These are phyloP conservation scores for Botryosphaeria agaves DNA, from an alignment of 2,329 filamentous ascomycete species.

Conservation along the genomic window DNA sequence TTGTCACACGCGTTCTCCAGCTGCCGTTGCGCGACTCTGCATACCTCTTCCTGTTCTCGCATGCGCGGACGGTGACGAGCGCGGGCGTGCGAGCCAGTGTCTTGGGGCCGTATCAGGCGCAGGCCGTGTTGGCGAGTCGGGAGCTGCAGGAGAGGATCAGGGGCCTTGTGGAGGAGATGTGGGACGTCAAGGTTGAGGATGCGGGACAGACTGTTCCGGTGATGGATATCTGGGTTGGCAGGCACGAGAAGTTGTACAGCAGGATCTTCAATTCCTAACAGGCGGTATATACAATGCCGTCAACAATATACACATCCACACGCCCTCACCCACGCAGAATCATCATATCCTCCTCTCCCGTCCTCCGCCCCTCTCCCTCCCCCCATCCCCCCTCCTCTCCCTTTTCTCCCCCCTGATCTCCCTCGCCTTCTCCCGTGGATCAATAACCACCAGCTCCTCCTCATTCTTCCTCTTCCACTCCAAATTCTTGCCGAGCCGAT, in stretches of 20 bases:
- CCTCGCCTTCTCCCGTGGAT: constrained; percentile 68
- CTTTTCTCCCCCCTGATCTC: constrained; percentile 50
- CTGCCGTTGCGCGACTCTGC: constrained; percentile 45
- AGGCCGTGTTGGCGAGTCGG: constrained; percentile 48
- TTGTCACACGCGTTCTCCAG: constrained; percentile 43
- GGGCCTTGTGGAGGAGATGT: constrained; percentile 41
- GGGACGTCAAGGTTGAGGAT: constrained; percentile 40
- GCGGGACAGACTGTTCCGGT: constrained; percentile 60
- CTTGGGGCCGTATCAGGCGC: constrained; percentile 66
- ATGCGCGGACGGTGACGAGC: constrained; percentile 59
- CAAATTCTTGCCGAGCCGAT: constrained; percentile 77
- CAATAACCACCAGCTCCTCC: constrained; percentile 83
- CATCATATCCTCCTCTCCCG: constrained; percentile 39
- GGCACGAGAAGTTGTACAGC: constrained; percentile 70
- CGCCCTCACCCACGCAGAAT: constrained; percentile 17
- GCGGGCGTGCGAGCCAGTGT: constrained; percentile 62
- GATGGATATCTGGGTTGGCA: constrained; percentile 69
- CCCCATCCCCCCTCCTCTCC: constrained; percentile 23
- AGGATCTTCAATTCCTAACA: constrained; percentile 70
- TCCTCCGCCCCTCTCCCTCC: constrained; percentile 42
- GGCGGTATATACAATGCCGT: no score
- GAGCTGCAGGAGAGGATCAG: constrained; percentile 41
- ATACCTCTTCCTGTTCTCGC: constrained; percentile 60
- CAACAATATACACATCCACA: neutral
- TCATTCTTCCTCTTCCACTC: constrained; percentile 82